Evolutionary conservation across 257 asterid species (phyloP), one percentile per base, ranked within the genome.

Genomic region (Nicotiana noctiflora): DNA sequence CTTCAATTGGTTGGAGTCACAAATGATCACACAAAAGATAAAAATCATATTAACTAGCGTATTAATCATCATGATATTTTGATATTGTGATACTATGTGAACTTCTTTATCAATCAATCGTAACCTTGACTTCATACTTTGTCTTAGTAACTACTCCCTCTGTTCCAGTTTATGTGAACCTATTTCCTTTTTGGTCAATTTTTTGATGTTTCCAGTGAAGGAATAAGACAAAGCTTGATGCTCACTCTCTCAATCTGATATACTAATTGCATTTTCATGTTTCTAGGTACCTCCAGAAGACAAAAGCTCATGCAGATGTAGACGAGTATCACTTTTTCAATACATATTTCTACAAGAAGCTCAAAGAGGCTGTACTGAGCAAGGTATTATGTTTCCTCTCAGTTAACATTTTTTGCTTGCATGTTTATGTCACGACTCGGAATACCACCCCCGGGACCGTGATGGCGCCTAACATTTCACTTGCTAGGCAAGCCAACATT

Each of bases 291-390:
- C 77, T 70, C 77, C 77, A 70, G 77, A 70, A 70, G 59, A 44
- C 7, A 44, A 44, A 70, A 44, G 57, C 55, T 70, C 77, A 70
- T 44, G 59, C 76, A 68, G 76, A 70, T 70, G 77, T 70, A 25
- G 34, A 21, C 19, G 77, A 19, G 34, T 70, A 70, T 44, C 77
- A 70, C 77, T 70, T 70, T 70, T 70, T 70, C 27, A 92, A 93
- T 85, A 96, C 99, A n/a, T 94, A 90, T 87, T 93, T 96, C 84
- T 96, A 96, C 81, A 83, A 87, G 87, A 96, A 94, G 87, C 88
- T 92, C 88, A 93, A 91, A 86, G 89, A 84, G 82, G 92, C 92
- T 85, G 88, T 89, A 80, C 83, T 86, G 75, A 82, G 61, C 70
- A 88, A 91, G 99, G 99, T 96, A 84, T 66, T 40, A 61, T 76